Conservation (phyloP, 352 stramenopile species). For the Globisporangium radiosum region DNA sequence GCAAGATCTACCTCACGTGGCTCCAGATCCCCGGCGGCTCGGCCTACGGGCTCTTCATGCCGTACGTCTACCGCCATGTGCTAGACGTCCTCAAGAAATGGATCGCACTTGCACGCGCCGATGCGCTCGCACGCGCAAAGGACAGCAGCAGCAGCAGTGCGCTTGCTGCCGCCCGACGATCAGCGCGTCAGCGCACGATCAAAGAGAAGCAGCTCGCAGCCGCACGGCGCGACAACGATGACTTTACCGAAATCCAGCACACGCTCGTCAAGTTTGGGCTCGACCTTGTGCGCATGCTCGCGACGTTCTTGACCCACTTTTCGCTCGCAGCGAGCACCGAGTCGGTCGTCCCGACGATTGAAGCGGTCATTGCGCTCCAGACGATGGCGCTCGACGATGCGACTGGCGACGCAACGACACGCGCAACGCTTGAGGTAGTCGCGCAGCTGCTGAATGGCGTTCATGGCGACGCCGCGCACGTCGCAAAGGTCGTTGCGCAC, state of each 20-base stretch:
- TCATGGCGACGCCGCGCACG: conserved; percentile 48
- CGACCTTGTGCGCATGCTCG: conserved; percentile 55
- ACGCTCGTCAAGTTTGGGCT: conserved; percentile 44
- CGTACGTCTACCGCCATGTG: conserved; percentile 78
- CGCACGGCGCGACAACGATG: conserved; percentile 14
- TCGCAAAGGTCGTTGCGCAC: conserved; percentile 55
- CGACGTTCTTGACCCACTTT: conserved; percentile 48
- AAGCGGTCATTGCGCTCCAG: conserved; percentile 56
- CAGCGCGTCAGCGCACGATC: conserved; percentile 7
- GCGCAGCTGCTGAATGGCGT: conserved; percentile 35
- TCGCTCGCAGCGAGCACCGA: conserved; percentile 61
- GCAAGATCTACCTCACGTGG: conserved; percentile 76
- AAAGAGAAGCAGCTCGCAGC: conserved; percentile 15
- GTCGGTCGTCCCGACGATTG: conserved; percentile 70
- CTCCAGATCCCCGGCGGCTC: conserved; percentile 74
- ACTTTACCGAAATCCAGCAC: conserved; percentile 16
- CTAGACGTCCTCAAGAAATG: conserved; percentile 79
- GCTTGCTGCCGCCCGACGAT: neutral
- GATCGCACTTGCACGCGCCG: conserved; percentile 31
- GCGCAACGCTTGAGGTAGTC: conserved; percentile 39
- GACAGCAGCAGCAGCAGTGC: neutral
- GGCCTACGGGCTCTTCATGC: conserved; percentile 81
- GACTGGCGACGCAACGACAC: conserved; percentile 26
- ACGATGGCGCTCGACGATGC: conserved; percentile 34
- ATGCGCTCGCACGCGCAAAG: conserved; percentile 5